A percentile compares a stretch with the other conserved stretches of the same genome.
Evolutionary conservation across 2,329 filamentous ascomycete species (phyloP).

Genomic region (Ceratocystis eucalypticola): DNA sequence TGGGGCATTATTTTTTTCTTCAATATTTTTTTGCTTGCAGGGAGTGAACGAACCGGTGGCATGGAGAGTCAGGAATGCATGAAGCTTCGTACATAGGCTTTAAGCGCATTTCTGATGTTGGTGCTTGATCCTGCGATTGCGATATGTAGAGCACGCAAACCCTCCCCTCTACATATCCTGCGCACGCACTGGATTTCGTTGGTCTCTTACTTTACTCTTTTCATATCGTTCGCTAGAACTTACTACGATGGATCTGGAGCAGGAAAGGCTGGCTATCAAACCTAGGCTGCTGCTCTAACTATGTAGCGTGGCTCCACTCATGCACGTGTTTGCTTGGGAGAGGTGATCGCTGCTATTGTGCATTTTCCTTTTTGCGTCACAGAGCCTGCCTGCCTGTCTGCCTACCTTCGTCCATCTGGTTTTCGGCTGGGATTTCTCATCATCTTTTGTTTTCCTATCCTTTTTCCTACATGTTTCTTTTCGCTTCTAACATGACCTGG

Average conservation of each 20-base stretch:
- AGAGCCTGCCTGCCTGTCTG: background rate
- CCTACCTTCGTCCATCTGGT: background rate
- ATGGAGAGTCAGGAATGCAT: background rate
- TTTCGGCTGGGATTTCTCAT: background rate
- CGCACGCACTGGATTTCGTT: too few species aligned
- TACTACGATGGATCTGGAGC: too few species aligned
- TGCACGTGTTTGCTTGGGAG: background rate
- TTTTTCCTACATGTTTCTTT: slow-evolving; percentile 16
- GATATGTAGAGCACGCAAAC: background rate
- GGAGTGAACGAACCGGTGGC: background rate
- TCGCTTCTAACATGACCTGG: slow-evolving; percentile 17
- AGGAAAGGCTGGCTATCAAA: too few species aligned
- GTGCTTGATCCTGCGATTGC: background rate
- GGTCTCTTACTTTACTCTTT: too few species aligned
- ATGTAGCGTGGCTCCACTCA: background rate
- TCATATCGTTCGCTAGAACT: too few species aligned
- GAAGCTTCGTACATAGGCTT: background rate
- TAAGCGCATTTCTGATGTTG: background rate
- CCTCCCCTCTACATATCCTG: background rate
- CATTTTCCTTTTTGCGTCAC: background rate
- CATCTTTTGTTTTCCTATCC: slow-evolving; percentile 10
- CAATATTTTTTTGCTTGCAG: slow-evolving; percentile 1
- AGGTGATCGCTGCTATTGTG: background rate
- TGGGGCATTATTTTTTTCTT: slow-evolving; percentile 14
- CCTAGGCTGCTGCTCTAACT: too few species aligned